Evolutionary conservation across 2,329 filamentous ascomycete species (phyloP).

Genomic region (Aureobasidium sp.): DNA sequence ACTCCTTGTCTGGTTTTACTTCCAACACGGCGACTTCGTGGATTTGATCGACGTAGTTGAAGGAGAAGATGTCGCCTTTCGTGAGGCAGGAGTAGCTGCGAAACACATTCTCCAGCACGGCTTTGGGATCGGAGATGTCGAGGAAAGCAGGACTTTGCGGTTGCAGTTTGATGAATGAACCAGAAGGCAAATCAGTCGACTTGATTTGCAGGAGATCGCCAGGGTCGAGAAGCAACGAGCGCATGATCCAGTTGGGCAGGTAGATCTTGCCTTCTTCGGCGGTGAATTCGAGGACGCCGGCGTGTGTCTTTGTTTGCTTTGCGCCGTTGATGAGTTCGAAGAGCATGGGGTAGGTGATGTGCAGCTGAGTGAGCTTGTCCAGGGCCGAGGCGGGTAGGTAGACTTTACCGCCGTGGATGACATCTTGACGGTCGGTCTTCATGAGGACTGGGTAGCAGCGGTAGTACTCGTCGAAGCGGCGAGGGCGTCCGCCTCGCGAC

Average conservation of each 20-base stretch:
- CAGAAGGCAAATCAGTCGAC: conserved; percentile 83
- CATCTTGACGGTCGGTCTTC: conserved; percentile 78
- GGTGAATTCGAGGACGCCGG: conserved; percentile 93
- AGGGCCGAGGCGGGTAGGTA: conserved; percentile 93
- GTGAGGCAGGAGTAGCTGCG: conserved; percentile 91
- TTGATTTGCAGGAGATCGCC: conserved; percentile 94
- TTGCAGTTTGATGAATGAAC: conserved; percentile 91
- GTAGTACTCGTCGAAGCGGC: conserved; percentile 97
- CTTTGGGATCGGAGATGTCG: conserved; percentile 94
- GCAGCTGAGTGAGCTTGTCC: conserved; percentile 90
- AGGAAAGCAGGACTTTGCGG: conserved; percentile 89
- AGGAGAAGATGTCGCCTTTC: conserved; percentile 90
- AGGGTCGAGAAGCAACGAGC: conserved; percentile 77
- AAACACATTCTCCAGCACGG: conserved; percentile 92
- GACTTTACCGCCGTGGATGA: conserved; percentile 97
- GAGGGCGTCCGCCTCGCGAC: conserved; percentile 43
- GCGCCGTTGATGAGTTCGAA: conserved; percentile 92
- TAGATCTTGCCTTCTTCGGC: conserved; percentile 96
- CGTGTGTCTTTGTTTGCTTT: conserved; percentile 73
- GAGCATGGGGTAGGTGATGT: conserved; percentile 95
- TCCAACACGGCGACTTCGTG: conserved; percentile 92
- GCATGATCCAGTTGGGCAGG: conserved; percentile 96
- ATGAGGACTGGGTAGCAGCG: conserved; percentile 93
- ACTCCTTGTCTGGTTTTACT: conserved; percentile 75
- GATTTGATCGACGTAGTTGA: conserved; percentile 88